These are phyloP conservation scores for Apophysomyces variabilis DNA, from an alignment of 371 early-diverging fungal genomes.

Conservation along the genomic window DNA sequence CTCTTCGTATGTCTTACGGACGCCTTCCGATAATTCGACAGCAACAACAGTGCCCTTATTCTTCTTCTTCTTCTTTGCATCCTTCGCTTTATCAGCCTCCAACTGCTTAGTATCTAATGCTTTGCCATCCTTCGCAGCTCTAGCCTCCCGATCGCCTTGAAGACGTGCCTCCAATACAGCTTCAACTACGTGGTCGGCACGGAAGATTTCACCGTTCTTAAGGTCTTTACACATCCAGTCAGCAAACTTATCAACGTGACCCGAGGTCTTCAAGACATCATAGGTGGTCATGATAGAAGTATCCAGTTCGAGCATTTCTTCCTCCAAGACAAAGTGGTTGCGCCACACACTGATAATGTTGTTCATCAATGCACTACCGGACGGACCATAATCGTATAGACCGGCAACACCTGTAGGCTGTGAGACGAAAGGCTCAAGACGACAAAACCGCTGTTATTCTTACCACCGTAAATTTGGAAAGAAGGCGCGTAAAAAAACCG, in stretches of 20 bases:
- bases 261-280: constrained; percentile 98
- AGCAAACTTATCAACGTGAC: constrained; percentile 99
- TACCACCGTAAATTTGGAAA: constrained; percentile 95
- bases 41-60: constrained; percentile 73
- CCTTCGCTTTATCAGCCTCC: constrained; percentile 51
- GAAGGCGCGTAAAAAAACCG: constrained; percentile 98
- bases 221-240: constrained; percentile 98
- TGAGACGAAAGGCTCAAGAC: neutral
- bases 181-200: constrained; percentile 99
- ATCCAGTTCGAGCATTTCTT: constrained; percentile 99
- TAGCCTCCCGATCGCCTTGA: constrained; percentile 80
- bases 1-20: constrained; percentile 75
- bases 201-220: constrained; percentile 94
- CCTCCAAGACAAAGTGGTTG: constrained; percentile 97
- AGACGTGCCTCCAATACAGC: constrained; percentile 90
- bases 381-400: constrained; percentile 99
- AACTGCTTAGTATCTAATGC: constrained; percentile 33
- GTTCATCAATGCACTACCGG: constrained; percentile 94
- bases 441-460: neutral
- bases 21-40: constrained; percentile 68
- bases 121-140: constrained; percentile 60
- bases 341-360: constrained; percentile 95
- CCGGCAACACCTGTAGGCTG: constrained; percentile 86
- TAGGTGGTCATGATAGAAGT: constrained; percentile 97
- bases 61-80: constrained; percentile 74